These are phyloP conservation scores for Tylopilus sp. DNA, from an alignment of 768 basidiomycete genomes.

Conservation along the genomic window DNA sequence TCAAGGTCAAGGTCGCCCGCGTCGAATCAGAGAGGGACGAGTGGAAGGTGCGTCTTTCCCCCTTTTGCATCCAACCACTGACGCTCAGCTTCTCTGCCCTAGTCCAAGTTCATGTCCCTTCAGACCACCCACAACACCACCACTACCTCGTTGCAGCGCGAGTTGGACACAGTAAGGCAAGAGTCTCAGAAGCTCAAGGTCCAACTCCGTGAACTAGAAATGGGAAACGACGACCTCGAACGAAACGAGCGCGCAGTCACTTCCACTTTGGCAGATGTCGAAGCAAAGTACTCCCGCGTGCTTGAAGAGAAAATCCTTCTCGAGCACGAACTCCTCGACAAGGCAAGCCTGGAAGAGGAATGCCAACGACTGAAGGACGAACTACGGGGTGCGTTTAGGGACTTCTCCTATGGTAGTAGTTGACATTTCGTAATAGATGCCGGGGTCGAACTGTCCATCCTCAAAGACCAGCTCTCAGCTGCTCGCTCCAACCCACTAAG, in stretches of 20 bases:
- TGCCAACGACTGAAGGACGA: slow-evolving; percentile 90
- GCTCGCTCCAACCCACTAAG: slow-evolving; percentile 33
- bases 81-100: slow-evolving; percentile 10
- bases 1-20: slow-evolving; percentile 65
- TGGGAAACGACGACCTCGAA: slow-evolving; percentile 98
- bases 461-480: slow-evolving; percentile 67
- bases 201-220: slow-evolving; percentile 84
- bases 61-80: neutral
- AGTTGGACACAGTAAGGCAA: slow-evolving; percentile 79
- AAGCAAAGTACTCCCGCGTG: slow-evolving; percentile 83
- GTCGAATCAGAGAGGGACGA: slow-evolving; percentile 79
- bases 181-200: slow-evolving; percentile 68
- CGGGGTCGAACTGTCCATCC: slow-evolving; percentile 76
- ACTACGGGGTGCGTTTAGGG: slow-evolving; percentile 69
- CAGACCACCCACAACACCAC: slow-evolving; percentile 91
- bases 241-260: slow-evolving; percentile 88
- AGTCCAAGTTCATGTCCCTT: slow-evolving; percentile 83
- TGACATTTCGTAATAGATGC: slow-evolving; percentile 54
- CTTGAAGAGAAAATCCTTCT: slow-evolving; percentile 96
- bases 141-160: slow-evolving; percentile 85
- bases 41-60: slow-evolving; percentile 72
- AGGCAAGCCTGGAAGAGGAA: slow-evolving; percentile 87
- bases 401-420: neutral
- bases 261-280: slow-evolving; percentile 78
- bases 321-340: slow-evolving; percentile 92